phyloP scores from a whole-genome alignment of 2,329 filamentous ascomycete species.

The Pseudocercospora crystallina region DNA sequence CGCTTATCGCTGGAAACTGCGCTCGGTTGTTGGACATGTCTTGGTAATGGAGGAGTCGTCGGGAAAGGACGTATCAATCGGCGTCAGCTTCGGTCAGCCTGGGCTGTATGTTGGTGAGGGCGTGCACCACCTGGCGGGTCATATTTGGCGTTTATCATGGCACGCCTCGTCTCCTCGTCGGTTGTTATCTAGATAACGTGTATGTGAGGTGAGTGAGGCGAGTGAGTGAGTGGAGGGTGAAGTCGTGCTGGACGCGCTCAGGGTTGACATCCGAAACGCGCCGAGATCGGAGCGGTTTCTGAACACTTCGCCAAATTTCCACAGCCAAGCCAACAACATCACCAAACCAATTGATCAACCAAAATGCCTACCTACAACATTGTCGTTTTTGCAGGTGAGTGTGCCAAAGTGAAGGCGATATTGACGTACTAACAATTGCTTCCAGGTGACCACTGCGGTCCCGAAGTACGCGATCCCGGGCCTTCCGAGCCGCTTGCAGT shows the following conservation, averaged over 20 bases:
- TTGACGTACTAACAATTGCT: background rate
- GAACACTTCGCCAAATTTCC: background rate
- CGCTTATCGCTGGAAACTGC: background rate
- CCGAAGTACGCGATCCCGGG: conserved; percentile 63
- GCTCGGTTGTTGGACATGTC: background rate
- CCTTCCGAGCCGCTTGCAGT: background rate
- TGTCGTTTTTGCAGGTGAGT: conserved; percentile 27
- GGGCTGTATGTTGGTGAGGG: too few relatives aligned
- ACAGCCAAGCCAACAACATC: background rate
- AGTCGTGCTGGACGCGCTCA: too few relatives aligned
- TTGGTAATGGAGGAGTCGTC: background rate
- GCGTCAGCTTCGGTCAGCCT: too few relatives aligned
- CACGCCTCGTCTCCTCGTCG: too few relatives aligned
- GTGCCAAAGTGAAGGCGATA: background rate
- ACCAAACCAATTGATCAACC: background rate
- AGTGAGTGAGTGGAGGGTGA: too few relatives aligned
- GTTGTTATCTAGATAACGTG: too few relatives aligned
- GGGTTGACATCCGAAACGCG: background rate
- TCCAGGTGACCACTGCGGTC: conserved; percentile 72
- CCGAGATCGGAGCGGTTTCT: conserved; percentile 5
- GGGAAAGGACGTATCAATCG: too few relatives aligned
- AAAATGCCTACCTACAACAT: conserved; percentile 30
- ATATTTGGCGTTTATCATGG: too few relatives aligned
- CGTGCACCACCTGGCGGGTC: too few relatives aligned
- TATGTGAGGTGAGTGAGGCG: too few relatives aligned